These are phyloP conservation scores for Bisporella sp. DNA, from an alignment of 2,329 filamentous ascomycete species.

Conservation along the genomic window DNA sequence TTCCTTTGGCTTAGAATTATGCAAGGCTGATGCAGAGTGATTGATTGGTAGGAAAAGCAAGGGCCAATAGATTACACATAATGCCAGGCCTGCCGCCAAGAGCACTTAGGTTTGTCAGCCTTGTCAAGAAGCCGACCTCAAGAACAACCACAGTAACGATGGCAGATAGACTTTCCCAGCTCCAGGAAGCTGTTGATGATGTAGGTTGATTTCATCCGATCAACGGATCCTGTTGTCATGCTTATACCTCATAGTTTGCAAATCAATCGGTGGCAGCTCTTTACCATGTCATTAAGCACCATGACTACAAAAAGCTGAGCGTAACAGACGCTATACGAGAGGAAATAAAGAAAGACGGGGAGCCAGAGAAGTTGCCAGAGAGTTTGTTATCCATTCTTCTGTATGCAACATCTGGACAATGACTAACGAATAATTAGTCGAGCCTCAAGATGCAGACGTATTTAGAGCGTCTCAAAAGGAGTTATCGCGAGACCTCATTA, in stretches of 20 bases:
- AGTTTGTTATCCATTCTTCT: slow-evolving; percentile 6
- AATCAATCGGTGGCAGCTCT: slow-evolving; percentile 63
- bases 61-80: too few relatives aligned
- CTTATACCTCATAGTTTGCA: slow-evolving; percentile 42
- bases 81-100: too few relatives aligned
- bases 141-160: slow-evolving; percentile 34
- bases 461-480: slow-evolving; percentile 65
- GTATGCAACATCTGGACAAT: slow-evolving; percentile 2
- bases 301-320: slow-evolving; percentile 55
- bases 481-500: slow-evolving; percentile 66
- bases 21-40: too few relatives aligned
- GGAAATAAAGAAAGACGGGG: slow-evolving; percentile 34
- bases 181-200: slow-evolving; percentile 81
- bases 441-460: slow-evolving; percentile 54
- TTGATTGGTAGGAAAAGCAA: too few relatives aligned
- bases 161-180: slow-evolving; percentile 72
- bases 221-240: too few relatives aligned
- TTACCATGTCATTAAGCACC: slow-evolving; percentile 60
- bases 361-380: slow-evolving; percentile 12
- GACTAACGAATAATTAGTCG: slow-evolving; percentile 36
- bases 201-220: slow-evolving; percentile 33
- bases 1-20: too few relatives aligned
- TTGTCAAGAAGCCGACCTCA: too few relatives aligned
- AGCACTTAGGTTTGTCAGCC: too few relatives aligned
- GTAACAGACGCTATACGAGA: slow-evolving; percentile 53